Conservation (phyloP, 2,329 filamentous ascomycete genomes). For the Verticillium dahliae region DNA sequence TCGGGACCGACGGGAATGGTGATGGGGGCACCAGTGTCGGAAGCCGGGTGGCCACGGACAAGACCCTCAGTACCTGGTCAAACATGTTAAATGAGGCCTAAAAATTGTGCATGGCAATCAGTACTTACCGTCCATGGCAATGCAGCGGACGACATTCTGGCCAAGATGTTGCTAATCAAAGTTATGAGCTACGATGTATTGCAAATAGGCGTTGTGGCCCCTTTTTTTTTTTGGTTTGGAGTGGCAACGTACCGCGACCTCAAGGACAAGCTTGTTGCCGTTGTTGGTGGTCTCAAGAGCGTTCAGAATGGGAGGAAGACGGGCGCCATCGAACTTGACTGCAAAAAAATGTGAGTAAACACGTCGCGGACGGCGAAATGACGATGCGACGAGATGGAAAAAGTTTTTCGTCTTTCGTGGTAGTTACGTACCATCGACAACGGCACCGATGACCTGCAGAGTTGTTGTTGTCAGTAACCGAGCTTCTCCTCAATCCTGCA, state of each 20-base stretch:
- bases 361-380: background rate
- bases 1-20: constrained; percentile 89
- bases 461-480: constrained; percentile 45
- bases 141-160: constrained; percentile 97
- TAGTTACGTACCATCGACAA: constrained; percentile 81
- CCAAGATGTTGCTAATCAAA: constrained; percentile 86
- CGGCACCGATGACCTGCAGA: constrained; percentile 92
- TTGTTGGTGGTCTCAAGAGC: constrained; percentile 87
- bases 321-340: constrained; percentile 96
- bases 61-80: constrained; percentile 93
- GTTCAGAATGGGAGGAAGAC: constrained; percentile 96
- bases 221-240: background rate
- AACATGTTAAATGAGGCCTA: constrained; percentile 8
- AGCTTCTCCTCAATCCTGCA: constrained; percentile 1
- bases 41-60: constrained; percentile 78
- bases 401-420: constrained; percentile 1
- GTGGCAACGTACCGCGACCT: constrained; percentile 72
- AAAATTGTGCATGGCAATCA: constrained; percentile 10
- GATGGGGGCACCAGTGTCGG: constrained; percentile 91
- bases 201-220: background rate
- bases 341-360: constrained; percentile 12
- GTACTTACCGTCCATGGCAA: constrained; percentile 97
- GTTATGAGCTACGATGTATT: constrained; percentile 25
- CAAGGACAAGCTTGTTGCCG: constrained; percentile 89
- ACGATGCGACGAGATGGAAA: background rate